phyloP scores from a whole-genome alignment of 2,329 filamentous ascomycete genomes.

The Westerdykella aurantiaca region DNA sequence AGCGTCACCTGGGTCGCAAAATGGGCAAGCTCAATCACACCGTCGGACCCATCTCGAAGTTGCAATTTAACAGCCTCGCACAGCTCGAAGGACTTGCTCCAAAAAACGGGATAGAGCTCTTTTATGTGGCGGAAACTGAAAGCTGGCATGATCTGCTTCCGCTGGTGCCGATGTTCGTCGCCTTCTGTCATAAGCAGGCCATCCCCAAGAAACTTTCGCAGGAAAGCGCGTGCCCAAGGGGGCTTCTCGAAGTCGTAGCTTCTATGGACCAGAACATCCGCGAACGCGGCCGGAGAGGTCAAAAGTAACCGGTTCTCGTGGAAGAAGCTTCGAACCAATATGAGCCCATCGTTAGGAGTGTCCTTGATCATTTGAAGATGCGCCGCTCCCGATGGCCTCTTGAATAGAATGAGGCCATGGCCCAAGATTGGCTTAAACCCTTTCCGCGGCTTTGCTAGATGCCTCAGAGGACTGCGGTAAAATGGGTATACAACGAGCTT shows the following conservation, averaged over 20 bases:
- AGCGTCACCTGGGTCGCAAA: slow-evolving; percentile 42
- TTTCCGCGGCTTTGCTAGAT: slow-evolving; percentile 30
- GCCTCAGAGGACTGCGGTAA: slow-evolving; percentile 36
- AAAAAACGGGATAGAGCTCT: slow-evolving; percentile 77
- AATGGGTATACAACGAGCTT: slow-evolving; percentile 33
- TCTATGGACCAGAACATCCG: slow-evolving; percentile 50
- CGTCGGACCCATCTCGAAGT: slow-evolving; percentile 39
- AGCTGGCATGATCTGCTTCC: slow-evolving; percentile 73
- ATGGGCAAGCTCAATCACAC: slow-evolving; percentile 40
- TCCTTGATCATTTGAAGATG: slow-evolving; percentile 35
- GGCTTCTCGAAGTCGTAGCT: slow-evolving; percentile 53
- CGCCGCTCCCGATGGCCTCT: slow-evolving; percentile 28
- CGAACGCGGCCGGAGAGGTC: slow-evolving; percentile 38
- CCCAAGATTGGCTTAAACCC: slow-evolving; percentile 32
- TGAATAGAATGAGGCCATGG: slow-evolving; percentile 33
- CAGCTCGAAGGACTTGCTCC: slow-evolving; percentile 67
- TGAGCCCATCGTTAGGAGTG: slow-evolving; percentile 38
- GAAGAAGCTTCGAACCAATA: slow-evolving; percentile 37
- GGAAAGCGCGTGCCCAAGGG: slow-evolving; percentile 38
- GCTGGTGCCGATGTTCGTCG: slow-evolving; percentile 47
- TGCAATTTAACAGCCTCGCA: slow-evolving; percentile 55
- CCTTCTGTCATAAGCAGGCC: slow-evolving; percentile 49
- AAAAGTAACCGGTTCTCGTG: slow-evolving; percentile 35
- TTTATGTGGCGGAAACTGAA: slow-evolving; percentile 85
- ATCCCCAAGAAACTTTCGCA: slow-evolving; percentile 47